Base-by-base conservation (phyloP, 1,284 basidiomycete genomes). In the Sporisorium scitamineum region DNA sequence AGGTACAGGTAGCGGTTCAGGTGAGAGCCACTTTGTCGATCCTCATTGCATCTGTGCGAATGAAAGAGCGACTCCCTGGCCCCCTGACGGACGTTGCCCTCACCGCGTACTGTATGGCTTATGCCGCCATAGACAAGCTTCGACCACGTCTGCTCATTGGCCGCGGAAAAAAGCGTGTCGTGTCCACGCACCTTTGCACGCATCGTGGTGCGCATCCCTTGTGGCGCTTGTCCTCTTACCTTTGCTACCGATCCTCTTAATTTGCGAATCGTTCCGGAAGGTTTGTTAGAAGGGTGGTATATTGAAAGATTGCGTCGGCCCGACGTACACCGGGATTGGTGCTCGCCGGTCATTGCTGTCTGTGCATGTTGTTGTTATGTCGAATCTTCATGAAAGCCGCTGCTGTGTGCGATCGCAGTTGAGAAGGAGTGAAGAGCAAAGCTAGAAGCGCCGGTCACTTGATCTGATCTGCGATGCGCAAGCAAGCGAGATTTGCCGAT, bases 21-120 rank as follows among this genome's bases (percentile, higher is more conserved):
- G n/a, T n/a, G n/a, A 16, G 14, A 47, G 47, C 47, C 47, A 48
- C 47, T 48, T 48, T 48, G 47, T 29, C 47, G 47, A 48, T 48
- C 47, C 18, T 31, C 27, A 27, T n/a, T 29, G 47, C 47, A 26
- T 18, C n/a, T 11, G 37, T 37, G 34, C n/a, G n/a, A n/a, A n/a
- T n/a, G n/a, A n/a, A n/a, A n/a, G n/a, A n/a, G n/a, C n/a, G n/a
- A n/a, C n/a, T n/a, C n/a, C n/a, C n/a, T n/a, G n/a, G n/a, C n/a
- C n/a, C n/a, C n/a, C n/a, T n/a, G n/a, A n/a, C 34, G 13, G 11
- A 34, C 34, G 9, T 34, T 7, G 3, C 7, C 13, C 34, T 34
- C 34, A 3, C 34, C 34, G 34, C 34, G 8, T 13, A 13, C 14
- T 34, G 34, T 7, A 3, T 20, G 39, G 39, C 39, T 42, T 20